Percentiles rank a stretch among this genome's conserved stretches.
Evolutionary conservation across 441 rosid genomes (phyloP).

Genomic region (Omphalea diandra): DNA sequence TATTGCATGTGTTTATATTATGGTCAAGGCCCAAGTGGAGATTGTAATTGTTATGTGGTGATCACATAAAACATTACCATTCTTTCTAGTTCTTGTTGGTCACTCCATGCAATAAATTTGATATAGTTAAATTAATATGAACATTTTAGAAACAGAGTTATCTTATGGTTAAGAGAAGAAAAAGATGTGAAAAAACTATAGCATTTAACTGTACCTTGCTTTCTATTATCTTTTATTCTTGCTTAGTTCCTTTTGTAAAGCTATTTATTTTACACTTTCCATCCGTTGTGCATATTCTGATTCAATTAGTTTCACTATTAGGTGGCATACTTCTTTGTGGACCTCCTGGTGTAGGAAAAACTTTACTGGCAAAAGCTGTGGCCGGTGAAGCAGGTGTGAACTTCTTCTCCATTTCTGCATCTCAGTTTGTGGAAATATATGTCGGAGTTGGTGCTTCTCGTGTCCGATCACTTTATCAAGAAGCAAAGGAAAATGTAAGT

Average conservation of each 20-base stretch:
- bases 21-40: too few species aligned
- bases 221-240: neutral
- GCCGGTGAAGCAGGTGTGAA: constrained; percentile 98
- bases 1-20: neutral
- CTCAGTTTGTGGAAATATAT: constrained; percentile 96
- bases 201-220: neutral
- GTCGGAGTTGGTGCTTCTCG: constrained; percentile 99
- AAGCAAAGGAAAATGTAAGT: constrained; percentile 80
- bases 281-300: constrained; percentile 9
- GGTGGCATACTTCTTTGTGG: constrained; percentile 98
- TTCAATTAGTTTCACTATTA: constrained; percentile 33
- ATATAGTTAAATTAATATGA: neutral
- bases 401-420: constrained; percentile 95
- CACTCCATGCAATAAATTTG: neutral
- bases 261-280: constrained; percentile 1
- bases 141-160: neutral
- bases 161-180: too few species aligned
- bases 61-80: neutral
- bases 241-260: constrained; percentile 6
- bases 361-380: constrained; percentile 92
- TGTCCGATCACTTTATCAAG: constrained; percentile 89
- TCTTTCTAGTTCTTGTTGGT: neutral
- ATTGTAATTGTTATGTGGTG: neutral
- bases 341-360: constrained; percentile 96
- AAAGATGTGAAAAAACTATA: neutral